These are phyloP conservation scores for Calonectria pseudoturangicola DNA, from an alignment of 2,329 filamentous ascomycete genomes.

Conservation along the genomic window DNA sequence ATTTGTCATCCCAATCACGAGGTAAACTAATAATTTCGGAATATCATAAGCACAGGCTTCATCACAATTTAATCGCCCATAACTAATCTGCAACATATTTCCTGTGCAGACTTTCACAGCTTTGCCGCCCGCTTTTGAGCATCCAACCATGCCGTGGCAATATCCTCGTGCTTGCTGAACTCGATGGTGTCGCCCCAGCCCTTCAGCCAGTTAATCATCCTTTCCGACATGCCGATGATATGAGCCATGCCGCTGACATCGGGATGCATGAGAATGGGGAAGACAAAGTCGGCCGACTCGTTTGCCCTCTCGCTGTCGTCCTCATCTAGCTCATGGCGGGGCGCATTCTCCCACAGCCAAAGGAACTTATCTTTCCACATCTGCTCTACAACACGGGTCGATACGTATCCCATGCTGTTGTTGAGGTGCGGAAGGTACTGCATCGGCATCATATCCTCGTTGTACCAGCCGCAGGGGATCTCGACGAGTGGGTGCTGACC, in stretches of 20 bases:
- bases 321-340: too few species aligned
- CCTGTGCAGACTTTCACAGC: too few species aligned
- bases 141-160: neutral
- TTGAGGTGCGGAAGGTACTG: constrained; percentile 66
- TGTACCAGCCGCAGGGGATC: constrained; percentile 70
- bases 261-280: constrained; percentile 73
- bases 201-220: constrained; percentile 70
- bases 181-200: constrained; percentile 34
- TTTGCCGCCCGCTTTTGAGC: neutral
- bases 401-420: constrained; percentile 76
- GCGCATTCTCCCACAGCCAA: constrained; percentile 66
- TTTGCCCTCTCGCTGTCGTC: constrained; percentile 23
- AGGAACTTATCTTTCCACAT: constrained; percentile 77
- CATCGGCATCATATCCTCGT: constrained; percentile 69
- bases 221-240: constrained; percentile 69
- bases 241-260: constrained; percentile 77
- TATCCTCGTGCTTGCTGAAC: constrained; percentile 4
- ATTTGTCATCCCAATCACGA: too few species aligned
- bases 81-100: too few species aligned
- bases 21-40: too few species aligned
- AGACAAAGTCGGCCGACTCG: constrained; percentile 63
- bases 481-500: constrained; percentile 60
- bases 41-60: too few species aligned
- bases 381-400: constrained; percentile 72
- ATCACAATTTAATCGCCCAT: too few species aligned